Evolutionary conservation across 2,329 filamentous ascomycete species (phyloP).

Genomic region (Thielaviopsis populi): DNA sequence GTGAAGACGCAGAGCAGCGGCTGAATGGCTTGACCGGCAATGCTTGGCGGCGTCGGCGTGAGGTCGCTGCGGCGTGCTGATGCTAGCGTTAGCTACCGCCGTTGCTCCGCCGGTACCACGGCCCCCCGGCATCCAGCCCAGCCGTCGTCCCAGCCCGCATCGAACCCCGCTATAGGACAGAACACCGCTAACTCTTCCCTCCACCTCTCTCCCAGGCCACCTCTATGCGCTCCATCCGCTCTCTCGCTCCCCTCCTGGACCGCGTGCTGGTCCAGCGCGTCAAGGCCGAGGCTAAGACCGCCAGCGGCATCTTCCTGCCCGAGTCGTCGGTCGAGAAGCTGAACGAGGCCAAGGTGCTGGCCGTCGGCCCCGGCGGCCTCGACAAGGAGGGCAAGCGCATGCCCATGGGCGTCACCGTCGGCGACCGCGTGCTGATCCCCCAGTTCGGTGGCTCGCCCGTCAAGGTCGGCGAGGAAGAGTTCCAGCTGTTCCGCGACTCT

Average conservation of each 20-base stretch:
- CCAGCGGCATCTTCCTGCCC: conserved; percentile 91
- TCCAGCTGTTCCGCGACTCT: conserved; percentile 87
- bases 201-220: conserved; percentile 35
- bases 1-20: no score
- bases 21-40: no score
- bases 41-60: no score
- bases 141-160: no score
- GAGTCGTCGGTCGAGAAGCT: conserved; percentile 95
- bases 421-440: conserved; percentile 91
- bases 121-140: no score
- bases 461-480: conserved; percentile 97
- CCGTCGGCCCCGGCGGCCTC: conserved; percentile 76
- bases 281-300: conserved; percentile 94
- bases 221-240: conserved; percentile 87
- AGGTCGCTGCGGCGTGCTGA: no score
- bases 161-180: no score
- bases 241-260: conserved; percentile 89
- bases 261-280: conserved; percentile 95
- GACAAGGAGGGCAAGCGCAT: conserved; percentile 84
- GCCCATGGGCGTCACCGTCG: conserved; percentile 63
- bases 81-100: no score
- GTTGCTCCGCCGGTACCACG: no score
- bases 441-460: conserved; percentile 91
- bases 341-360: conserved; percentile 92
- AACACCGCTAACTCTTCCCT: background rate